Base-by-base conservation (phyloP, 345 rosid genomes). In the Mercurialis annua region DNA sequence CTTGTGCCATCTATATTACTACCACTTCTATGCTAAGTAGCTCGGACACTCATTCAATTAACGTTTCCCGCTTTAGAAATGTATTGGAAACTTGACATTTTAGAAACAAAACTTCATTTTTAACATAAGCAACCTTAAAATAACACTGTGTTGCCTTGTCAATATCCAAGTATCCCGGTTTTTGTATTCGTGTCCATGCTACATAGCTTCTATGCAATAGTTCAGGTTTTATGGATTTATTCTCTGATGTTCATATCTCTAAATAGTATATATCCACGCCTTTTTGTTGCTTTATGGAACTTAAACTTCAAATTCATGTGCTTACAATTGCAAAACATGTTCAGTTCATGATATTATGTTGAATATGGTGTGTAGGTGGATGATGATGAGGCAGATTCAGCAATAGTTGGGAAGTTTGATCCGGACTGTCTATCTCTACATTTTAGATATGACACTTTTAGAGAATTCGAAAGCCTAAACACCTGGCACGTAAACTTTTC, bases 301-400 rank as follows among this genome's bases (percentile, higher is more conserved):
- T 46, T 56, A 21, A 26, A 24, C 50, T 23, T 46, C 48, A 21
- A 26, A 24, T 60, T 23, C 65, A 38, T 67, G 61, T 27, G 34
- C 44, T 36, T 33, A 1, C 21, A 33, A 9, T 40, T 40, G 2
- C 44, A 40, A 20, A 46, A 21, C 27, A 21, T 47, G 24, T 42
- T 54, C 33, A 21, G 11, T 34, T 30, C 23, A 23, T 23, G 30
- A 30, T 24, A 24, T 52, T 1, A 33, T n/a, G 16, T 65, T 62
- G 3, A 42, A 64, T n/a, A 5, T 3, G 17, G 38, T 31, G 53
- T 71, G 60, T 49, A 84, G 87, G 79, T 78, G 65, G 84, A 78
- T 31, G 81, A 78, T 31, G 81, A 71, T 16, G 84, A 73, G 62
- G 86, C 81, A 36, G 81, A 78, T 74, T 80, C 88, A 46, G 71